These are phyloP conservation scores for Puccinia hordei DNA, from an alignment of 1,284 basidiomycete species.

Conservation along the genomic window DNA sequence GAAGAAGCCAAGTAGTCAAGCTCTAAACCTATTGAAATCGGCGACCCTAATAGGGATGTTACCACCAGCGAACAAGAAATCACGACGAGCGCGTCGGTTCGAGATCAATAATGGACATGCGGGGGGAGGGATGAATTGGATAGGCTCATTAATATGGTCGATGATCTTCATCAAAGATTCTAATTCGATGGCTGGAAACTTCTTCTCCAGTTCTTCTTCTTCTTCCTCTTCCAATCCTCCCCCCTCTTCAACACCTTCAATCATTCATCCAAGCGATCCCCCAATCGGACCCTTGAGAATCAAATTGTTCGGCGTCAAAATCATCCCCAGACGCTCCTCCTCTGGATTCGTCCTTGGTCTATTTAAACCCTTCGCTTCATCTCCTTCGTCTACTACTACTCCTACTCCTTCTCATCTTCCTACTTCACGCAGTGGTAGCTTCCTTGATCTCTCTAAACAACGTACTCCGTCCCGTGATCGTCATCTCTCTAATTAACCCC, in stretches of 20 bases:
- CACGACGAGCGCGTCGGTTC: not conserved
- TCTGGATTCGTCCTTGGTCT: slow-evolving; percentile 1
- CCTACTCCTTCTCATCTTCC: not conserved
- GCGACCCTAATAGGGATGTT: slow-evolving; percentile 45
- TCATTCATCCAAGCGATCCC: too few relatives aligned
- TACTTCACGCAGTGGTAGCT: not conserved
- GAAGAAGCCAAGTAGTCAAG: not conserved
- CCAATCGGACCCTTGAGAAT: not conserved
- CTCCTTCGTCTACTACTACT: not conserved
- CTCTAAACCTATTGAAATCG: slow-evolving; percentile 23
- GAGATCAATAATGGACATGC: not conserved
- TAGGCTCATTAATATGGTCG: slow-evolving; percentile 41
- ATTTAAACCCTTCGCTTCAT: slow-evolving; percentile 8
- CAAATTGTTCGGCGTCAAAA: slow-evolving; percentile 17
- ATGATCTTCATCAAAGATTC: slow-evolving; percentile 47
- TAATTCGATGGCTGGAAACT: slow-evolving; percentile 24
- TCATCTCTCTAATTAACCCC: slow-evolving; percentile 4
- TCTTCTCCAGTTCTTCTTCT: not conserved
- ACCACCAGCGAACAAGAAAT: not conserved
- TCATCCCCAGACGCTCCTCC: slow-evolving; percentile 7
- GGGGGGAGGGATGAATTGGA: slow-evolving; percentile 29
- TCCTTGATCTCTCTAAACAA: not conserved
- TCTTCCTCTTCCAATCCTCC: not conserved
- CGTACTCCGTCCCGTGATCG: not conserved
- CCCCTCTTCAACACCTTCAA: not conserved